Conservation (phyloP, 2,329 filamentous ascomycete species). For the Ophiosphaerella herpotricha region DNA sequence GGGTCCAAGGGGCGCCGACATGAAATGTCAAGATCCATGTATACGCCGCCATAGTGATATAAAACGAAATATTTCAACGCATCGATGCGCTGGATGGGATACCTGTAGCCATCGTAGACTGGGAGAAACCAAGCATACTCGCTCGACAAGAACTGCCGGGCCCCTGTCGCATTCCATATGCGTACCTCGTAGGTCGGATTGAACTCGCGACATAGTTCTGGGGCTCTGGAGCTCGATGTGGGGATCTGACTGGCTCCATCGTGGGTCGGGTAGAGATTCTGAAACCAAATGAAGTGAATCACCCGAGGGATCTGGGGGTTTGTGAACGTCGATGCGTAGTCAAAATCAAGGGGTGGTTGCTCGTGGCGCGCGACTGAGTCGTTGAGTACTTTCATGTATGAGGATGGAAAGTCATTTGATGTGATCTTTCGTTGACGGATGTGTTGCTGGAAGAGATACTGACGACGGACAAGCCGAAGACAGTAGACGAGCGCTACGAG, state of each 20-base stretch:
- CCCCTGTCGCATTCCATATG: slow-evolving; percentile 23
- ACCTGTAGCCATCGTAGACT: slow-evolving; percentile 26
- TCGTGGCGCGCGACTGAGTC: slow-evolving; percentile 6
- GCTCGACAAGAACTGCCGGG: slow-evolving; percentile 15
- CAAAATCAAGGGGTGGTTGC: slow-evolving; percentile 11
- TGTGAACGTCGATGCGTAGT: slow-evolving; percentile 11
- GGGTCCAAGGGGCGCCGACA: slow-evolving; percentile 25
- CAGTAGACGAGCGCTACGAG: slow-evolving; percentile 6
- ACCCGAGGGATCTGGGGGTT: slow-evolving; percentile 10
- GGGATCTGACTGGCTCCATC: slow-evolving; percentile 12
- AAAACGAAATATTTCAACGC: slow-evolving; percentile 32
- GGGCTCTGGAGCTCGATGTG: slow-evolving; percentile 12
- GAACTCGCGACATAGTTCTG: slow-evolving; percentile 19
- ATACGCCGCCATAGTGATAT: slow-evolving; percentile 29
- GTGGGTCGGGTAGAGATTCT: slow-evolving; percentile 14
- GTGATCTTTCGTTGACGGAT: slow-evolving; percentile 7
- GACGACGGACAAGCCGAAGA: slow-evolving; percentile 5
- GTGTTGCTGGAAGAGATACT: slow-evolving; percentile 12
- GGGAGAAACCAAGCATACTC: slow-evolving; percentile 25
- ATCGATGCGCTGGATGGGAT: slow-evolving; percentile 34
- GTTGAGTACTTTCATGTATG: slow-evolving; percentile 15
- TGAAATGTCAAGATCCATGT: slow-evolving; percentile 32
- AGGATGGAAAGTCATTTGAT: slow-evolving; percentile 13
- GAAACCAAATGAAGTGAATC: slow-evolving; percentile 24
- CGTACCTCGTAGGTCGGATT: slow-evolving; percentile 23